phyloP scores from a whole-genome alignment of 257 asterid genomes.

The Verbascum thapsus region DNA sequence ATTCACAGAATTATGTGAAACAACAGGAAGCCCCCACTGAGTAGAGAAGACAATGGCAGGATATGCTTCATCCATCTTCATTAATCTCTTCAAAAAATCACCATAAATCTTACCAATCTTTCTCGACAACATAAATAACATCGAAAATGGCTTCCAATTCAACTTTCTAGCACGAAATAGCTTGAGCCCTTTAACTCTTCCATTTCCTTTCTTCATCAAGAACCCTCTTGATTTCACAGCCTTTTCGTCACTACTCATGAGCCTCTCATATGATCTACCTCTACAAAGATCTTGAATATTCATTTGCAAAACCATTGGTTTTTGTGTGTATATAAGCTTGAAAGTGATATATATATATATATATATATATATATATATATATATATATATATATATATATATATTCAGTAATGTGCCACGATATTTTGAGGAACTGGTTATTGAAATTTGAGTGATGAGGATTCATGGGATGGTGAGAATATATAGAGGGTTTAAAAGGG shows the following conservation, averaged over 20 bases:
- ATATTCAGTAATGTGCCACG: too few relatives aligned
- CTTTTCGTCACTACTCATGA: constrained; percentile 34
- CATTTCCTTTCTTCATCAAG: constrained; percentile 45
- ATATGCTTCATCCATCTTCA: constrained; percentile 52
- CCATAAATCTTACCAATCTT: constrained; percentile 48
- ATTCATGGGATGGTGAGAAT: constrained; percentile 2
- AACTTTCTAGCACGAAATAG: constrained; percentile 48
- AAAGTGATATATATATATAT: too few relatives aligned
- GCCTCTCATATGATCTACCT: constrained; percentile 50
- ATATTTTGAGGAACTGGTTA: too few relatives aligned
- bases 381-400: too few relatives aligned
- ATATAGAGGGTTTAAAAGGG: constrained; percentile 17
- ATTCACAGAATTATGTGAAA: too few relatives aligned
- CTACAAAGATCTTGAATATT: constrained; percentile 27
- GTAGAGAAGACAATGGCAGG: neutral
- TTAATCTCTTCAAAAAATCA: constrained; percentile 34
- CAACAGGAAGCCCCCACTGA: too few relatives aligned
- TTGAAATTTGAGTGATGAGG: neutral
- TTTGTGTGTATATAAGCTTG: neutral
- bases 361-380: too few relatives aligned
- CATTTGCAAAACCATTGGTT: constrained; percentile 20
- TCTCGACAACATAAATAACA: constrained; percentile 49
- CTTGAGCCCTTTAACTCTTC: constrained; percentile 57
- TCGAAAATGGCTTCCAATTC: constrained; percentile 74
- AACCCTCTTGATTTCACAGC: constrained; percentile 29